A percentile compares a stretch with the other conserved stretches of the same genome.
phyloP scores from a whole-genome alignment of 495 filamentous ascomycete genomes.

The Penicillium silybi region DNA sequence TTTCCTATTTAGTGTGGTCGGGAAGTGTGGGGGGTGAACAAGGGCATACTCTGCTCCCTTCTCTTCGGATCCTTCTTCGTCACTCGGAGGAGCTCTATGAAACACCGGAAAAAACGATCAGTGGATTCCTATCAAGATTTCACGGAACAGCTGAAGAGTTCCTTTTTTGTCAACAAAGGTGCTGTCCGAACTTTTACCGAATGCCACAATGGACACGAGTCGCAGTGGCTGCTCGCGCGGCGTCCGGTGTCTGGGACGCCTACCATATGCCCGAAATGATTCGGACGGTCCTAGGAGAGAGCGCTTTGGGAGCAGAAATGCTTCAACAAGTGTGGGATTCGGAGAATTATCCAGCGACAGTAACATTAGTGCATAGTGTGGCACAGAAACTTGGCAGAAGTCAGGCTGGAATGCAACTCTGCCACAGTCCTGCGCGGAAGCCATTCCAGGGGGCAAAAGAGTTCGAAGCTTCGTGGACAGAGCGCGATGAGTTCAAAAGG shows the following conservation, averaged over 20 bases:
- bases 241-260: background rate
- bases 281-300: background rate
- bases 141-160: slow-evolving; percentile 5
- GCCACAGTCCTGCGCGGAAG: too few relatives aligned
- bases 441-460: too few relatives aligned
- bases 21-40: background rate
- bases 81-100: background rate
- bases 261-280: background rate
- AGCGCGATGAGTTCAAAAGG: too few relatives aligned
- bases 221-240: background rate
- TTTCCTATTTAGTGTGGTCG: background rate
- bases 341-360: background rate
- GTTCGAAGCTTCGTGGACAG: too few relatives aligned
- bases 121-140: background rate
- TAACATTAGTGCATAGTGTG: background rate
- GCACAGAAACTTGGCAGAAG: background rate
- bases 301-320: background rate
- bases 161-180: slow-evolving; percentile 3
- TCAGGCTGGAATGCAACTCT: background rate
- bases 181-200: slow-evolving; percentile 1
- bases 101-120: background rate
- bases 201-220: background rate
- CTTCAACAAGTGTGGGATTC: background rate
- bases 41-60: background rate
- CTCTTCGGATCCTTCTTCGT: background rate